Percentiles rank a stretch among this genome's conserved stretches.
phyloP scores from a whole-genome alignment of 106 monocot genomes.

The Hemerocallis citrina region DNA sequence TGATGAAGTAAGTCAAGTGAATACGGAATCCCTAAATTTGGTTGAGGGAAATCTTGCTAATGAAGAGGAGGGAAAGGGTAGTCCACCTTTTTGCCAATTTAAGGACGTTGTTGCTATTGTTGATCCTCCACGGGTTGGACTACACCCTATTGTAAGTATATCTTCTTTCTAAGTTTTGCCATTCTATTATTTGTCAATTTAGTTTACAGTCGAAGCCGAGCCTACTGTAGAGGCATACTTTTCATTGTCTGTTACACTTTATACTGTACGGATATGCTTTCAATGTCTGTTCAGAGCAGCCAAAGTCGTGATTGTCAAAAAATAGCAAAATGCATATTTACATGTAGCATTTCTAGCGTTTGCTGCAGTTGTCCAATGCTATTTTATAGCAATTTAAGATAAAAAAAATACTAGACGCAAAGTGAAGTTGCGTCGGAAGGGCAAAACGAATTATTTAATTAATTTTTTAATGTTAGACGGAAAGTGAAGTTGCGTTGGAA shows the following conservation, averaged over 20 bases:
- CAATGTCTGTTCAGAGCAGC: too few relatives aligned
- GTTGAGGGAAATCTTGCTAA: neutral
- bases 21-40: neutral
- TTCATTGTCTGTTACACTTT: neutral
- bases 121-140: conserved; percentile 89
- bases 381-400: too few relatives aligned
- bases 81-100: conserved; percentile 23
- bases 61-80: conserved; percentile 5
- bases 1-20: neutral
- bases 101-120: conserved; percentile 87
- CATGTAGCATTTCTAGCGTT: too few relatives aligned
- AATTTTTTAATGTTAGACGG: too few relatives aligned
- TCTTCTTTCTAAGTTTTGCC: neutral
- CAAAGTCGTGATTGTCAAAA: too few relatives aligned
- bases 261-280: too few relatives aligned
- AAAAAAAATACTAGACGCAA: too few relatives aligned
- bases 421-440: too few relatives aligned
- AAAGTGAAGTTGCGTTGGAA: too few relatives aligned
- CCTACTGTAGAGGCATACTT: neutral
- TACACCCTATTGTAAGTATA: conserved; percentile 76
- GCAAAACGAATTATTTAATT: too few relatives aligned
- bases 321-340: too few relatives aligned
- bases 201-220: neutral
- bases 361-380: too few relatives aligned
- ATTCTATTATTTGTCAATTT: neutral